phyloP scores from a whole-genome alignment of 2,329 filamentous ascomycete genomes.

The Hypoxylon sp. region DNA sequence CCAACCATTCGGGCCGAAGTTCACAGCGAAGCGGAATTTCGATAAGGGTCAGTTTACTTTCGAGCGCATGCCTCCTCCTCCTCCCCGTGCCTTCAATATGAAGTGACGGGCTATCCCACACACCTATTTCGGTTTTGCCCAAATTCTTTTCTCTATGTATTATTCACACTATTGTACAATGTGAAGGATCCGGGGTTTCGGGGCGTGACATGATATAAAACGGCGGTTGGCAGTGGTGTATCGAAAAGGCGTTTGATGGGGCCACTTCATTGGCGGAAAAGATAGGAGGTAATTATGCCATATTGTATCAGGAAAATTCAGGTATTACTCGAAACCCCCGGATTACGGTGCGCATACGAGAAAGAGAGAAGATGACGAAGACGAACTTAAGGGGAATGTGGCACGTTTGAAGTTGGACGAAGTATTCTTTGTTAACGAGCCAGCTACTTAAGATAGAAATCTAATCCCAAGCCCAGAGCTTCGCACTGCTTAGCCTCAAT shows the following conservation, averaged over 20 bases:
- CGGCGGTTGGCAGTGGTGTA: conserved; percentile 9
- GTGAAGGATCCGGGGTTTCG: not conserved
- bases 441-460: conserved; percentile 49
- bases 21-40: conserved; percentile 44
- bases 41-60: conserved; percentile 43
- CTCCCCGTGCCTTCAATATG: not conserved
- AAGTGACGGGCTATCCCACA: not conserved
- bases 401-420: not conserved
- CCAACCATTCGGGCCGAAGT: conserved; percentile 56
- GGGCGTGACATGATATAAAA: conserved; percentile 8
- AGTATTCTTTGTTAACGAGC: not conserved
- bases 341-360: not conserved
- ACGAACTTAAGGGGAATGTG: not conserved
- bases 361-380: not conserved
- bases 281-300: not conserved
- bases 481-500: conserved; percentile 65
- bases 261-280: no score
- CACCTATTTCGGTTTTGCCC: conserved; percentile 7
- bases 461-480: conserved; percentile 59
- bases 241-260: conserved; percentile 32
- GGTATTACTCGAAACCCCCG: not conserved
- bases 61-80: conserved; percentile 45
- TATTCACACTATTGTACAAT: conserved; percentile 14
- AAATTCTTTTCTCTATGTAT: conserved; percentile 15
- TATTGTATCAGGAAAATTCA: not conserved